A percentile compares a stretch with the other conserved stretches of the same genome.
Evolutionary conservation across 176 grass and related monocot genomes (phyloP).

Genomic region (Typha latifolia): DNA sequence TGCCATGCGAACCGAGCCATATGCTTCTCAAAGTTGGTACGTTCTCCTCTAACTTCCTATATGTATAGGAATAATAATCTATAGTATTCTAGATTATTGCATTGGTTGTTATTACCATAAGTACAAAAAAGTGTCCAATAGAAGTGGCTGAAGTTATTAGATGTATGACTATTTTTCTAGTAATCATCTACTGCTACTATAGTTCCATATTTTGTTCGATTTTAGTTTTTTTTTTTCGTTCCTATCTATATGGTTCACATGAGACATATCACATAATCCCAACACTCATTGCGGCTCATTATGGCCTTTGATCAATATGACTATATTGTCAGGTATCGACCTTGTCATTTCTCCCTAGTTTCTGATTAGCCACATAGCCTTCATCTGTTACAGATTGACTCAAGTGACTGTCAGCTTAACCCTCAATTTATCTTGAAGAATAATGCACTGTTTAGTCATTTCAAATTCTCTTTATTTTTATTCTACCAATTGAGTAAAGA

Average conservation of each 20-base stretch:
- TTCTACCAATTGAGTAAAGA: too few relatives aligned
- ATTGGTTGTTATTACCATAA: not conserved
- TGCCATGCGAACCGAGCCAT: constrained; percentile 79
- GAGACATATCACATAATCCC: too few relatives aligned
- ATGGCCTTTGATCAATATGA: too few relatives aligned
- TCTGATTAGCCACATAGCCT: not conserved
- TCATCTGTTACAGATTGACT: not conserved
- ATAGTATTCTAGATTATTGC: not conserved
- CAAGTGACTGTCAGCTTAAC: not conserved
- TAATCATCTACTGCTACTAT: too few relatives aligned
- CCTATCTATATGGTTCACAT: too few relatives aligned
- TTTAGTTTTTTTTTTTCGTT: too few relatives aligned
- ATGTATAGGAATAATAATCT: not conserved
- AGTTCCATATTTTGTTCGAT: too few relatives aligned
- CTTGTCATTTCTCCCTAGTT: not conserved
- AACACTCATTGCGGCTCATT: too few relatives aligned
- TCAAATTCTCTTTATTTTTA: too few relatives aligned
- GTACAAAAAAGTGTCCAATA: not conserved
- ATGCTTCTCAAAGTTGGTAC: constrained; percentile 89
- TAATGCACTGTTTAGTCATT: not conserved
- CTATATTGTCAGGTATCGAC: too few relatives aligned
- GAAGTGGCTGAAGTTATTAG: not conserved
- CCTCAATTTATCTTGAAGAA: not conserved
- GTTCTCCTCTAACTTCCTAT: not conserved
- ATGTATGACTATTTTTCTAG: not conserved